Percentiles rank a stretch among this genome's conserved stretches.
Conservation (phyloP, 116 monocot species). For the Trichopus zeylanicus region DNA sequence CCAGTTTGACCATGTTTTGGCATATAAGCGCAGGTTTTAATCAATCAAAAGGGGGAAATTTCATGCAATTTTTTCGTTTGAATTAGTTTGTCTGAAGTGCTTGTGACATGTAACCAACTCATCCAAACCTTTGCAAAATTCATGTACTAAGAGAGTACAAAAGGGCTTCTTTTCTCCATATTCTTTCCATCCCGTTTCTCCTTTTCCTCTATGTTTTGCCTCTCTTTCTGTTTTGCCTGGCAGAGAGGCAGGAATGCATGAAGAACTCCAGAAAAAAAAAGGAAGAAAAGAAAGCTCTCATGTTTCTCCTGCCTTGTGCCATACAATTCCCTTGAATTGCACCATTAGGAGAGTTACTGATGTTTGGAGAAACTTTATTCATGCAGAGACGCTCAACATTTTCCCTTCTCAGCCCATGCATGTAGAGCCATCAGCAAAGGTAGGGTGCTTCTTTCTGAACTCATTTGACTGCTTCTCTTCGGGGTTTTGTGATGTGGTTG, state of each 20-base stretch:
- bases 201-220: constrained; percentile 7
- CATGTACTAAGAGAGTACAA: constrained; percentile 15
- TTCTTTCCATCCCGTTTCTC: constrained; percentile 7
- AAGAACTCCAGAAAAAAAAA: background rate
- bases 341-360: constrained; percentile 38
- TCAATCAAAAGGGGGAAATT: too few relatives aligned
- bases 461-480: too few relatives aligned
- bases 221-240: constrained; percentile 11
- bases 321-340: constrained; percentile 2
- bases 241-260: constrained; percentile 17
- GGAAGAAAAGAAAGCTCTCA: constrained; percentile 1
- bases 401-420: constrained; percentile 98
- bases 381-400: constrained; percentile 95
- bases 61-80: constrained; percentile 1
- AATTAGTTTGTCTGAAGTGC: constrained; percentile 8
- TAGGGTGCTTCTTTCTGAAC: background rate
- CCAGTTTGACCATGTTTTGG: too few relatives aligned
- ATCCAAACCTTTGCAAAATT: constrained; percentile 28
- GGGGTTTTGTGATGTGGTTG: too few relatives aligned
- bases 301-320: constrained; percentile 16
- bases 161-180: constrained; percentile 15
- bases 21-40: too few relatives aligned
- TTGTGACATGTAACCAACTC: constrained; percentile 61
- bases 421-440: constrained; percentile 61
- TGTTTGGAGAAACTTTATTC: constrained; percentile 41